These are phyloP conservation scores for Colletotrichum sp. DNA, from an alignment of 2,329 filamentous ascomycete genomes.

Conservation along the genomic window DNA sequence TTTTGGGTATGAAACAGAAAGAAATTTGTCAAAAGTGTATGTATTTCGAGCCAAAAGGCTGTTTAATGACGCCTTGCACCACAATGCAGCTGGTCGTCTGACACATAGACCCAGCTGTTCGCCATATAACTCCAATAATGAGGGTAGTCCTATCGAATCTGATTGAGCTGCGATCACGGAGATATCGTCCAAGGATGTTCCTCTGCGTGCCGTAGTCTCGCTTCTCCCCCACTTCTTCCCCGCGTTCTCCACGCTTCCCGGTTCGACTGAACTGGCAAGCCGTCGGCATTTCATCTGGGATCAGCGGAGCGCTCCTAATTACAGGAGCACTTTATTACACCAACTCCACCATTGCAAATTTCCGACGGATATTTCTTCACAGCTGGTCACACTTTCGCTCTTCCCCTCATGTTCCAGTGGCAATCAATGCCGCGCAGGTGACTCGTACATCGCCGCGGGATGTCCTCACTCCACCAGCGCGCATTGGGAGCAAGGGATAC, in stretches of 20 bases:
- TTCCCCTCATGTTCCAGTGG: neutral
- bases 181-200: neutral
- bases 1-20: neutral
- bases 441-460: neutral
- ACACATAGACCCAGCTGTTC: neutral
- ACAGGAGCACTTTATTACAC: neutral
- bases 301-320: neutral
- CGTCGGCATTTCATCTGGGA: neutral
- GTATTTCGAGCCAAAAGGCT: neutral
- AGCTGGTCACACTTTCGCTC: fast-evolving
- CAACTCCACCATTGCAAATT: neutral
- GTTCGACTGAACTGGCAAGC: neutral
- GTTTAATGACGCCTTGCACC: neutral
- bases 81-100: neutral
- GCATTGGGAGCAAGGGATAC: neutral
- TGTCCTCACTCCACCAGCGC: neutral
- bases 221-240: neutral
- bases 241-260: neutral
- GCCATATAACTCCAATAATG: neutral
- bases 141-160: neutral
- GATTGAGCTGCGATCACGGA: neutral
- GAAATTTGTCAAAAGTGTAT: neutral
- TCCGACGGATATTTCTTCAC: neutral
- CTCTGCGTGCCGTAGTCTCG: neutral
- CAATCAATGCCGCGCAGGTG: neutral